Evolutionary conservation across 768 basidiomycete genomes (phyloP).

Genomic region (Mycena rebaudengoi): DNA sequence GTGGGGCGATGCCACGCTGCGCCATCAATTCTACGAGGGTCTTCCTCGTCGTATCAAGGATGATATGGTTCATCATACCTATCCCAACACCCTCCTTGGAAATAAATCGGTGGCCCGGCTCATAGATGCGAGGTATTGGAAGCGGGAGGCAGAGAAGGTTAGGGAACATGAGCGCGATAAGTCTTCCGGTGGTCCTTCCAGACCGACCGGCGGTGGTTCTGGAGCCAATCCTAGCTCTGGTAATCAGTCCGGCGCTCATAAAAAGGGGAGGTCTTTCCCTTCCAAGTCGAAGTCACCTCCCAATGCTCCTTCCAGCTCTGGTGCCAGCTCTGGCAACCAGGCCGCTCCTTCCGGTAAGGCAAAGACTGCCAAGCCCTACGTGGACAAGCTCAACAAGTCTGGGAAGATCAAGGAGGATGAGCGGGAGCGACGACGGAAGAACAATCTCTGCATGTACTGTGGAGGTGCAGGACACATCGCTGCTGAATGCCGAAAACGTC

Average conservation of each 20-base stretch:
- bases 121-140: slow-evolving; percentile 24
- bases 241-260: background rate
- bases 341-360: no score
- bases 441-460: slow-evolving; percentile 48
- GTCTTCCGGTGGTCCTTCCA: background rate
- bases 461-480: slow-evolving; percentile 38
- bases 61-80: slow-evolving; percentile 1
- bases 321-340: no score
- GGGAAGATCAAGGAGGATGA: slow-evolving; percentile 35
- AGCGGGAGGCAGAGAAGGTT: background rate
- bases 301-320: no score
- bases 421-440: slow-evolving; percentile 26
- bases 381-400: background rate
- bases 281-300: no score
- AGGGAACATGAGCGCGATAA: background rate
- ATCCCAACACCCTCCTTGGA: background rate
- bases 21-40: slow-evolving; percentile 19
- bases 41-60: slow-evolving; percentile 21
- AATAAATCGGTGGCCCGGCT: background rate
- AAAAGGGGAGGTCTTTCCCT: no score
- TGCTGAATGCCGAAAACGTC: slow-evolving; percentile 29
- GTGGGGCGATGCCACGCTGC: slow-evolving; percentile 16
- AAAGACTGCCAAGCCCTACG: background rate
- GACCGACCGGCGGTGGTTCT: no score
- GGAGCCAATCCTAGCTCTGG: background rate